phyloP scores from a whole-genome alignment of 192 early-diverging fungal genomes.

The Oehlia diaphana region DNA sequence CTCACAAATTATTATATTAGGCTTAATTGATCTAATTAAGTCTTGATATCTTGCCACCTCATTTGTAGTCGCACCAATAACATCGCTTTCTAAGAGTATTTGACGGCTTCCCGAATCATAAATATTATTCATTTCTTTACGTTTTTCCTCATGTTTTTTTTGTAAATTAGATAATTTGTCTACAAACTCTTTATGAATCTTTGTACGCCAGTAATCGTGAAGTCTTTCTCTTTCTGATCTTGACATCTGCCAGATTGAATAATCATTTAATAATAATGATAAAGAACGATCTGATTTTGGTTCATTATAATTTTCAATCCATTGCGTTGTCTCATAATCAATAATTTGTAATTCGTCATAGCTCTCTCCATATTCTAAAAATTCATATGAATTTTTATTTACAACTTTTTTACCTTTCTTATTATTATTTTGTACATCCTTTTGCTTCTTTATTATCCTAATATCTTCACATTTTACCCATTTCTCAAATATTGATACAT shows the following conservation, averaged over 20 bases:
- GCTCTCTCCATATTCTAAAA: no score
- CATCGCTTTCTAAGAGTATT: slow-evolving; percentile 32
- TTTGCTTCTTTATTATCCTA: background rate
- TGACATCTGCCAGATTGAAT: slow-evolving; percentile 54
- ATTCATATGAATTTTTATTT: no score
- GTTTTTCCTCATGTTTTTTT: background rate
- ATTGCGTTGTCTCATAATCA: background rate
- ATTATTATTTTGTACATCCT: background rate
- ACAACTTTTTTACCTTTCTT: no score
- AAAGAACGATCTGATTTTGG: background rate
- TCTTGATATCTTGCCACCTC: slow-evolving; percentile 54
- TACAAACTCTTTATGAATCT: slow-evolving; percentile 32
- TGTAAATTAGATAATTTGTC: slow-evolving; percentile 25
- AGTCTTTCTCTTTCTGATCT: slow-evolving; percentile 42
- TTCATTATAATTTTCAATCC: background rate
- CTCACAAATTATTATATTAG: slow-evolving; percentile 56
- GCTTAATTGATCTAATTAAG: slow-evolving; percentile 34
- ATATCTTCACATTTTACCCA: background rate
- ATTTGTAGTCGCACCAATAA: slow-evolving; percentile 61
- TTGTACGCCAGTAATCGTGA: slow-evolving; percentile 36
- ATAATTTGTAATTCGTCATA: background rate
- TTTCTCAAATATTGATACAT: background rate
- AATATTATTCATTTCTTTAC: slow-evolving; percentile 30
- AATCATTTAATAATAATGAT: background rate
- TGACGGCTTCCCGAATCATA: slow-evolving; percentile 34